Percentiles rank a stretch among this genome's conserved stretches.
Conservation (phyloP, 345 rosid species). For the Eucalyptus camaldulensis region DNA sequence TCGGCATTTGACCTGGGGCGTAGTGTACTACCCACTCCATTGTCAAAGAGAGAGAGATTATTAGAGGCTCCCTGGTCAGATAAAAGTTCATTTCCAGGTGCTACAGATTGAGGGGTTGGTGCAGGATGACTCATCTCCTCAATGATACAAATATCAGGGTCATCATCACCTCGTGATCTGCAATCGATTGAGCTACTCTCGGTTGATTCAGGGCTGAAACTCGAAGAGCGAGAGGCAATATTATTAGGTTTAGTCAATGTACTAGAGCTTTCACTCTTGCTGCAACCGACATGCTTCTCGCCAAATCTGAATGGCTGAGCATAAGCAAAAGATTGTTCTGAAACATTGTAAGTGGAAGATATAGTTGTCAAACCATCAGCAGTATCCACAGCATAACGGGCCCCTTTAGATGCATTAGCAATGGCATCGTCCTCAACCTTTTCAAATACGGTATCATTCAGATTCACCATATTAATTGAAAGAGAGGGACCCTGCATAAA, state of each 20-base stretch:
- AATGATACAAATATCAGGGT: conserved; percentile 65
- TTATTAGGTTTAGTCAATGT: conserved; percentile 16
- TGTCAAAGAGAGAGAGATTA: conserved; percentile 10
- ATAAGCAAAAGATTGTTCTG: conserved; percentile 13
- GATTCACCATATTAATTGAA: conserved; percentile 1
- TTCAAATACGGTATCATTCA: background rate
- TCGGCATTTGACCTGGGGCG: conserved; percentile 40
- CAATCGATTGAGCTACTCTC: conserved; percentile 53
- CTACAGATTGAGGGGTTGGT: conserved; percentile 10
- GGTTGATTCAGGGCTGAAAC: conserved; percentile 53
- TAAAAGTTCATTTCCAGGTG: conserved; percentile 1
- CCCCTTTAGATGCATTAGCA: conserved; percentile 3
- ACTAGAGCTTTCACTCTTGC: conserved; percentile 17
- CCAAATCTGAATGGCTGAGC: conserved; percentile 10
- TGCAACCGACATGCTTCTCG: conserved; percentile 8
- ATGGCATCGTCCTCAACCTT: conserved; percentile 10
- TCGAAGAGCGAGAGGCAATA: conserved; percentile 24
- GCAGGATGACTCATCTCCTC: conserved; percentile 64
- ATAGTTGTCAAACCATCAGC: conserved; percentile 5
- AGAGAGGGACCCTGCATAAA: conserved; percentile 9
- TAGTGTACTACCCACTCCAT: conserved; percentile 25
- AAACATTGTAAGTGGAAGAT: background rate
- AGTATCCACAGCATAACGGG: conserved; percentile 8
- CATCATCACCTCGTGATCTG: conserved; percentile 50
- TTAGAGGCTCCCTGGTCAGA: background rate